A percentile compares a stretch with the other conserved stretches of the same genome.
Evolutionary conservation across 768 basidiomycete genomes (phyloP).

Genomic region (Grammothele lineata): DNA sequence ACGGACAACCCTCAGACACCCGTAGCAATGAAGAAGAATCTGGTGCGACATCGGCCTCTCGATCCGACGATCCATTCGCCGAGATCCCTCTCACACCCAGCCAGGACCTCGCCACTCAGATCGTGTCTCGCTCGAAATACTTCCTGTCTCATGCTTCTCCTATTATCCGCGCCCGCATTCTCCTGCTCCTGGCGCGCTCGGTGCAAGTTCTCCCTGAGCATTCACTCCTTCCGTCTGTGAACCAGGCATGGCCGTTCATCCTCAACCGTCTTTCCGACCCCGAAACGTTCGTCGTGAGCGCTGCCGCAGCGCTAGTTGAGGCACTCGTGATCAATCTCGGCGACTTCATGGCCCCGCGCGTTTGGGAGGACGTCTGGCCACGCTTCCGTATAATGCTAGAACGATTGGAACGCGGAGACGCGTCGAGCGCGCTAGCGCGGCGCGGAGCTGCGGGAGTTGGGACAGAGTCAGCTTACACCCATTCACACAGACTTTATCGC

Average conservation of each 20-base stretch:
- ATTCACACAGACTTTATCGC: conserved; percentile 77
- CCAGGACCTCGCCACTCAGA: conserved; percentile 76
- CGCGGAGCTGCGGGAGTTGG: conserved; percentile 48
- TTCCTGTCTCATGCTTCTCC: conserved; percentile 91
- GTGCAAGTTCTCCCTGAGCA: conserved; percentile 69
- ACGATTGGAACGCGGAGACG: conserved; percentile 59
- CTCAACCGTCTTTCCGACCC: conserved; percentile 73
- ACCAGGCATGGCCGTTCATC: conserved; percentile 93
- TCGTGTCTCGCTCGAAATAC: conserved; percentile 81
- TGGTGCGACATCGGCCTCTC: too few relatives aligned
- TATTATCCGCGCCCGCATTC: conserved; percentile 78
- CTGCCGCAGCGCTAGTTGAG: conserved; percentile 72
- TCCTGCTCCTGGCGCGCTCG: conserved; percentile 69
- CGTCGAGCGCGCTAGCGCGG: conserved; percentile 60
- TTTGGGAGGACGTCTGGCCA: conserved; percentile 96
- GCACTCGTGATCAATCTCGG: conserved; percentile 67
- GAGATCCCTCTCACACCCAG: conserved; percentile 58
- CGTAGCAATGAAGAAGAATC: too few relatives aligned
- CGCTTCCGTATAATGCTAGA: conserved; percentile 60
- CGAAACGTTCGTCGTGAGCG: conserved; percentile 76
- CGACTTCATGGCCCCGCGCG: conserved; percentile 76
- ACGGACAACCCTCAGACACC: too few relatives aligned
- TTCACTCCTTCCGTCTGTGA: conserved; percentile 77
- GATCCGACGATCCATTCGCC: conserved; percentile 38
- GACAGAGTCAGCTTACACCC: conserved; percentile 70